phyloP scores from a whole-genome alignment of 2,329 filamentous ascomycete species.

The Xylaria sp. region DNA sequence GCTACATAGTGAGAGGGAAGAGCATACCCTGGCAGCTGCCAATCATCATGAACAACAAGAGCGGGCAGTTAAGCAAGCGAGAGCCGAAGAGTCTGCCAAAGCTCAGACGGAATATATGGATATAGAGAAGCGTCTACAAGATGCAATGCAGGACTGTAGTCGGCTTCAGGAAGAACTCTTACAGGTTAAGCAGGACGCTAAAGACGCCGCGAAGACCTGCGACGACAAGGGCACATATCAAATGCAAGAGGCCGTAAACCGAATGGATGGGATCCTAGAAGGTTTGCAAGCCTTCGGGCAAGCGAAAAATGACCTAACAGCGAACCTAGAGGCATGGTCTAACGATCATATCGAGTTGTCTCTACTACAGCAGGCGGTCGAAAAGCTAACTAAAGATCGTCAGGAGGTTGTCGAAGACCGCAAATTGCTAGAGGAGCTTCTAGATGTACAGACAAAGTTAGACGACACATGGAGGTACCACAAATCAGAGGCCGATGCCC shows the following conservation, averaged over 20 bases:
- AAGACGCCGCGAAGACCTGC: conserved; percentile 33
- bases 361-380: conserved; percentile 40
- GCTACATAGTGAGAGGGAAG: conserved; percentile 36
- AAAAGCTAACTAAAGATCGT: conserved; percentile 38
- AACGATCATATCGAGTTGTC: conserved; percentile 36
- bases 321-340: conserved; percentile 42
- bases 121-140: conserved; percentile 44
- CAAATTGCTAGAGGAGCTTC: conserved; percentile 38
- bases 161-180: conserved; percentile 47
- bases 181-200: conserved; percentile 38
- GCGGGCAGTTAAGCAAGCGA: conserved; percentile 46
- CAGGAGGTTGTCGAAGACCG: conserved; percentile 37
- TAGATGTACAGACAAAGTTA: conserved; percentile 42
- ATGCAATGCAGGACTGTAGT: conserved; percentile 40
- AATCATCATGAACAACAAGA: conserved; percentile 37
- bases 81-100: conserved; percentile 50
- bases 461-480: conserved; percentile 38
- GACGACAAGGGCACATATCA: conserved; percentile 33
- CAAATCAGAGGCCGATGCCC: conserved; percentile 28
- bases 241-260: conserved; percentile 29
- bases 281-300: conserved; percentile 36
- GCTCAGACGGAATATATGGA: conserved; percentile 45
- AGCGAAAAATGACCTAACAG: conserved; percentile 34
- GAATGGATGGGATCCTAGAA: conserved; percentile 31
- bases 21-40: conserved; percentile 33